A percentile compares a stretch with the other conserved stretches of the same genome.
phyloP scores from a whole-genome alignment of 1,284 basidiomycete species.

The Puccinia novopanici region DNA sequence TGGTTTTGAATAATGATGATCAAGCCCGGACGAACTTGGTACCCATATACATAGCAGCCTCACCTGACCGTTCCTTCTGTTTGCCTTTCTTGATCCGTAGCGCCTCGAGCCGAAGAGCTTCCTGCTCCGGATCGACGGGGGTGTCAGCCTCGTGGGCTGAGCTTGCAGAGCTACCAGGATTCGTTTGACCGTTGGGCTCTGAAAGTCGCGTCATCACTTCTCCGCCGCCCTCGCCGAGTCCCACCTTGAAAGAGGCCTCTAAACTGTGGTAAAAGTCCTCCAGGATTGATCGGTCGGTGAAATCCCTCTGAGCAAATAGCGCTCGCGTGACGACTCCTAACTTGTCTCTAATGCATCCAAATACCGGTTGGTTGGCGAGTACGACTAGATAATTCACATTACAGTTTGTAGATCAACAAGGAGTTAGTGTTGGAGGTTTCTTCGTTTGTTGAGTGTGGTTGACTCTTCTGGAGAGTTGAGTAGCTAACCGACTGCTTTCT shows the following conservation, averaged over 20 bases:
- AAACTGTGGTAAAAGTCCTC: slow-evolving; percentile 59
- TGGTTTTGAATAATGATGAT: slow-evolving; percentile 1
- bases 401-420: slow-evolving; percentile 49
- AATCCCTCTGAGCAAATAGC: slow-evolving; percentile 71
- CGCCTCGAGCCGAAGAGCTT: slow-evolving; percentile 12
- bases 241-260: slow-evolving; percentile 53
- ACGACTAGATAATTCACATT: slow-evolving; percentile 39
- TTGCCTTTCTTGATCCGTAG: slow-evolving; percentile 25
- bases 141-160: slow-evolving; percentile 56
- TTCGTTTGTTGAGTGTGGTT: not conserved
- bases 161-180: slow-evolving; percentile 9
- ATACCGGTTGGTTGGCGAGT: slow-evolving; percentile 54
- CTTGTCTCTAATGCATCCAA: slow-evolving; percentile 68
- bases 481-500: slow-evolving; percentile 89
- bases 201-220: slow-evolving; percentile 41
- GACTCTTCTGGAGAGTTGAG: too few relatives aligned
- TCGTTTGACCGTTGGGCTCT: slow-evolving; percentile 62
- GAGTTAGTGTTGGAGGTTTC: not conserved
- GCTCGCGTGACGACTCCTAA: slow-evolving; percentile 93
- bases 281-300: slow-evolving; percentile 55
- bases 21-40: slow-evolving; percentile 46
- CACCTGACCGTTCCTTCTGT: slow-evolving; percentile 54
- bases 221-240: slow-evolving; percentile 54
- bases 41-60: slow-evolving; percentile 51
- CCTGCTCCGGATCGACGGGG: not conserved